A percentile compares a stretch with the other conserved stretches of the same genome.
phyloP scores from a whole-genome alignment of 495 filamentous ascomycete species.

The Pyronema domesticum region DNA sequence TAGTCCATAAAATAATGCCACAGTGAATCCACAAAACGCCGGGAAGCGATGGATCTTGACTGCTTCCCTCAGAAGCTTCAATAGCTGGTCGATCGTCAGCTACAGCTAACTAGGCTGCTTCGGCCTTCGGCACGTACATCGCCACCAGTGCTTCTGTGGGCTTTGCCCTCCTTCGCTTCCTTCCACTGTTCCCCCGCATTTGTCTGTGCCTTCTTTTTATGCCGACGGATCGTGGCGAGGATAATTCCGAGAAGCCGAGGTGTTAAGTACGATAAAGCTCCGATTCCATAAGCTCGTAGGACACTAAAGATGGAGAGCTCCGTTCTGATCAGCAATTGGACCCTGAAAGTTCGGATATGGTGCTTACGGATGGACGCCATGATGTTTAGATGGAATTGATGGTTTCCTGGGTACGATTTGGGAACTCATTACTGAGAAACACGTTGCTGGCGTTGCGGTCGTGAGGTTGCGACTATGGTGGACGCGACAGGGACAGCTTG shows the following conservation, averaged over 20 bases:
- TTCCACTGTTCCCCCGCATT: neutral
- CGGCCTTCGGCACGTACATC: too few species aligned
- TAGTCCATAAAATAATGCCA: conserved; percentile 62
- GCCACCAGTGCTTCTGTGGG: too few species aligned
- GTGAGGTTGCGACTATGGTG: too few species aligned
- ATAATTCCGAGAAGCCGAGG: conserved; percentile 46
- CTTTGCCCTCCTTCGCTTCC: neutral
- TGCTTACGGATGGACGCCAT: too few species aligned
- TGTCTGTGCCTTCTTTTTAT: conserved; percentile 13
- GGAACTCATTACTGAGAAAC: too few species aligned
- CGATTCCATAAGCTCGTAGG: conserved; percentile 55
- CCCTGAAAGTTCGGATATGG: too few species aligned
- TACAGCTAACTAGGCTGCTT: neutral
- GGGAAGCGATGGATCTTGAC: conserved; percentile 48
- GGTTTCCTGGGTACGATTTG: too few species aligned
- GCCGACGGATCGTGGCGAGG: conserved; percentile 32
- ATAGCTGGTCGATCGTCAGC: conserved; percentile 11
- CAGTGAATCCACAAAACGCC: conserved; percentile 58
- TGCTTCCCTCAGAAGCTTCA: conserved; percentile 25
- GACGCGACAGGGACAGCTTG: too few species aligned
- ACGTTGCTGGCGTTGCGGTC: too few species aligned
- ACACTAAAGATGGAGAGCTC: conserved; percentile 31
- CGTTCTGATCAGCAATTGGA: conserved; percentile 9
- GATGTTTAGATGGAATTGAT: too few species aligned
- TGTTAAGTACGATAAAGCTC: conserved; percentile 51